A percentile compares a stretch with the other conserved stretches of the same genome.
Evolutionary conservation across 2,329 filamentous ascomycete genomes (phyloP).

Genomic region (Aspergillus ruber): DNA sequence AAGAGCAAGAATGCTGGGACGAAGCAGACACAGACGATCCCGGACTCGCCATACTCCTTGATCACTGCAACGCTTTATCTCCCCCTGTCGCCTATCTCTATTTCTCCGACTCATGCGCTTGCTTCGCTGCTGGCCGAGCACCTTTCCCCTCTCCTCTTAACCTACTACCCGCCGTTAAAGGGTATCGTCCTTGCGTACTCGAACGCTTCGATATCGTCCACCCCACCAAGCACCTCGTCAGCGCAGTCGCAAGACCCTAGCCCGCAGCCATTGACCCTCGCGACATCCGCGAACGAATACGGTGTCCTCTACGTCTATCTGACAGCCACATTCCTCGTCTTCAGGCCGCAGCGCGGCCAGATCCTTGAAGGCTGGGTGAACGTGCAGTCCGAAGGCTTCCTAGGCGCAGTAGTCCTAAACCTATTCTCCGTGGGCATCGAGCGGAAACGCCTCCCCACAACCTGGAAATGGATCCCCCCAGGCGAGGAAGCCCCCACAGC

Average conservation of each 20-base stretch:
- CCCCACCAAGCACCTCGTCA: constrained; percentile 35
- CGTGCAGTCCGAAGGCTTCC: constrained; percentile 78
- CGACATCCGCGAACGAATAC: constrained; percentile 64
- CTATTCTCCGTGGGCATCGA: constrained; percentile 88
- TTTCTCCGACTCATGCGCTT: constrained; percentile 47
- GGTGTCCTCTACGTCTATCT: constrained; percentile 82
- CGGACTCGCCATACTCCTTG: constrained; percentile 64
- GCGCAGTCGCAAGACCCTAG: constrained; percentile 20
- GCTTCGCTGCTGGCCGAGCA: constrained; percentile 56
- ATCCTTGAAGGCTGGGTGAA: constrained; percentile 76
- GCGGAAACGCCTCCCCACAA: constrained; percentile 62
- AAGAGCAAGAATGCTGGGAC: constrained; percentile 28
- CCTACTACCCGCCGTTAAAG: constrained; percentile 54
- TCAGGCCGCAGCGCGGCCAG: constrained; percentile 66
- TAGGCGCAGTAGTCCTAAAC: constrained; percentile 84
- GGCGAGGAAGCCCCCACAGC: constrained; percentile 26
- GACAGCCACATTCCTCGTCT: constrained; percentile 78
- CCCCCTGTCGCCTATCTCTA: constrained; percentile 51
- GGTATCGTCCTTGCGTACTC: constrained; percentile 53
- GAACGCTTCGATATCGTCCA: constrained; percentile 37
- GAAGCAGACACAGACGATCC: constrained; percentile 22
- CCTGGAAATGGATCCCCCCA: constrained; percentile 73
- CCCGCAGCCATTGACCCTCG: constrained; percentile 35
- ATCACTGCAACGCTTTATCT: constrained; percentile 72
- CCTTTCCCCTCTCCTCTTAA: constrained; percentile 57